A percentile compares a stretch with the other conserved stretches of the same genome.
Evolutionary conservation across 2,329 filamentous ascomycete genomes (phyloP).

Genomic region (Clarireedia homoeocarpa): DNA sequence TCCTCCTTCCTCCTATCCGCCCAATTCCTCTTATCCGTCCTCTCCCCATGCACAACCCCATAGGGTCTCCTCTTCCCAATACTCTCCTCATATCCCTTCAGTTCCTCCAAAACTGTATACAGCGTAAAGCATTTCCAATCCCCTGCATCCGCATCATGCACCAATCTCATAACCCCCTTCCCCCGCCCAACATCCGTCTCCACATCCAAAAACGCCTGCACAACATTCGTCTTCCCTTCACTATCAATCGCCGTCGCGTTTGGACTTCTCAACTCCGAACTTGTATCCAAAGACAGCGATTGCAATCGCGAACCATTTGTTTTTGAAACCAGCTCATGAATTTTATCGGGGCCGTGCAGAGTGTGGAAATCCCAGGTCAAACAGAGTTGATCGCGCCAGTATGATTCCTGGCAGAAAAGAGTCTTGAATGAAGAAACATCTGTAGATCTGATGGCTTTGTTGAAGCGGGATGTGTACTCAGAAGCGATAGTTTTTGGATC

Average conservation of each 20-base stretch:
- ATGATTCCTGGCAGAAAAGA: constrained; percentile 40
- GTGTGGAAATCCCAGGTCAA: constrained; percentile 50
- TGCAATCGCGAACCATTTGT: constrained; percentile 25
- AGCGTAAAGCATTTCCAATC: constrained; percentile 57
- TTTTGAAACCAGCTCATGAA: constrained; percentile 27
- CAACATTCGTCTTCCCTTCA: constrained; percentile 34
- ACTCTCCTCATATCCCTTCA: constrained; percentile 47
- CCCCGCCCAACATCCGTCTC: constrained; percentile 47
- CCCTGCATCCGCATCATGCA: constrained; percentile 26
- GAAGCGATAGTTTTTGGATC: constrained; percentile 12
- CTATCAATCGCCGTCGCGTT: constrained; percentile 39
- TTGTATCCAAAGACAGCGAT: constrained; percentile 31
- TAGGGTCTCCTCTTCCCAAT: constrained; percentile 39
- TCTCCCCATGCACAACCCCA: constrained; percentile 49
- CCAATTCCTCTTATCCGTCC: constrained; percentile 51
- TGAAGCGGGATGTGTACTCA: constrained; percentile 25
- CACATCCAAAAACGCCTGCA: constrained; percentile 49
- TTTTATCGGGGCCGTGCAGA: constrained; percentile 35
- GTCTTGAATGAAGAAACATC: constrained; percentile 30
- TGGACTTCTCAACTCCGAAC: constrained; percentile 13
- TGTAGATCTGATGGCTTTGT: constrained; percentile 31
- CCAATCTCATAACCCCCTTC: constrained; percentile 47
- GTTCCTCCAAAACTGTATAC: constrained; percentile 48
- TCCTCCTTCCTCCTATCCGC: constrained; percentile 43
- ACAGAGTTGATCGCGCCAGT: constrained; percentile 52